phyloP scores from a whole-genome alignment of 192 early-diverging fungal genomes.

The Coemansia sp. region DNA sequence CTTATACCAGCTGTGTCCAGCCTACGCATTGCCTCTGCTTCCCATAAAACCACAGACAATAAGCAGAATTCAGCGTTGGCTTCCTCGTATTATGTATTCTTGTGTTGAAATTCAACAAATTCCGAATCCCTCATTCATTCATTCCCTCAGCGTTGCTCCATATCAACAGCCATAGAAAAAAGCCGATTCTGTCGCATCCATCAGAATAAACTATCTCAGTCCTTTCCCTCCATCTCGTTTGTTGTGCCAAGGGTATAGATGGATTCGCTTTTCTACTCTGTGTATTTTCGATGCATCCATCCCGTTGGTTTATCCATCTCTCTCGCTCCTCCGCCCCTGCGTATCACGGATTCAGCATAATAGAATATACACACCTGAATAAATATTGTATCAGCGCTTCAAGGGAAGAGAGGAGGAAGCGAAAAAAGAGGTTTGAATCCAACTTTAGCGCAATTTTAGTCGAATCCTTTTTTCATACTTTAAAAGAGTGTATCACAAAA shows the following conservation, averaged over 20 bases:
- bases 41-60: no score
- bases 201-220: no score
- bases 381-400: constrained; percentile 13
- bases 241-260: background rate
- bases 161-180: no score
- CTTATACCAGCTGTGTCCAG: no score
- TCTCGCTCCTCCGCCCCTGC: background rate
- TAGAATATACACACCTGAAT: constrained; percentile 26
- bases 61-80: no score
- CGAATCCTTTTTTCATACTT: no score
- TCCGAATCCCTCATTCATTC: no score
- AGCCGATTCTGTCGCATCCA: constrained; percentile 1
- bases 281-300: constrained; percentile 15
- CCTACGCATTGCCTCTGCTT: no score
- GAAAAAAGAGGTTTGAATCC: constrained; percentile 15
- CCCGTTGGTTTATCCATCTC: background rate
- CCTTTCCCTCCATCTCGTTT: background rate
- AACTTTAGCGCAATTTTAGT: background rate
- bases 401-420: constrained; percentile 10
- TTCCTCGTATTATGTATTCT: no score
- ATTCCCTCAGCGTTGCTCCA: no score
- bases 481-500: no score
- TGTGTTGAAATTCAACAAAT: no score
- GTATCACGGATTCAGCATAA: background rate
- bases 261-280: constrained; percentile 1